Percentiles rank a stretch among this genome's conserved stretches.
These are phyloP conservation scores for Rhodosporidiobolus sp. DNA, from an alignment of 768 basidiomycete species.

Conservation along the genomic window DNA sequence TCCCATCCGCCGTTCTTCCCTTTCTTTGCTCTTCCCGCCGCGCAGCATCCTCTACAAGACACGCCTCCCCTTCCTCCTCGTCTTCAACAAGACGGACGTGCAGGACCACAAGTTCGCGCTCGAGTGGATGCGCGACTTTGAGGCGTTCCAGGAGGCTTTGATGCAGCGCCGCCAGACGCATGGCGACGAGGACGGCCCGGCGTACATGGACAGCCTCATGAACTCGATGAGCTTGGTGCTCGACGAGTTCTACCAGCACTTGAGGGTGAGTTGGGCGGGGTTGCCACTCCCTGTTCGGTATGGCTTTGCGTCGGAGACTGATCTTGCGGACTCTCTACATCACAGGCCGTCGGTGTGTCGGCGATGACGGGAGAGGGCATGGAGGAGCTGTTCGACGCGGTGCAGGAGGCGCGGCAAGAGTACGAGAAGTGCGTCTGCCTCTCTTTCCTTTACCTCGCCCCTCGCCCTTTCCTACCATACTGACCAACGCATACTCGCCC, in stretches of 20 bases:
- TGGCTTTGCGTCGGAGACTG: background rate
- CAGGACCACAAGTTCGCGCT: slow-evolving; percentile 83
- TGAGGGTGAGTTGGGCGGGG: slow-evolving; percentile 61
- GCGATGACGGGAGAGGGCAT: slow-evolving; percentile 94
- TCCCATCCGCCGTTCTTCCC: background rate
- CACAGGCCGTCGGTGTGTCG: slow-evolving; percentile 87
- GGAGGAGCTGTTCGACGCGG: slow-evolving; percentile 83
- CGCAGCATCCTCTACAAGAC: slow-evolving; percentile 93
- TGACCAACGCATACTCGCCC: background rate
- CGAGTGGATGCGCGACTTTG: slow-evolving; percentile 98
- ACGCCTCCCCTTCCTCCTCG: slow-evolving; percentile 90
- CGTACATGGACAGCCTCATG: slow-evolving; percentile 98
- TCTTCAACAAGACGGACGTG: slow-evolving; percentile 98
- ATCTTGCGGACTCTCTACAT: background rate
- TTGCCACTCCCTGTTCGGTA: background rate
- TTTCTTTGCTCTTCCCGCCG: background rate
- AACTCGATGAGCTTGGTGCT: slow-evolving; percentile 97
- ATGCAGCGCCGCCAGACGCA: slow-evolving; percentile 59
- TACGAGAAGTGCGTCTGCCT: slow-evolving; percentile 69
- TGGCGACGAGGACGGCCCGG: slow-evolving; percentile 66
- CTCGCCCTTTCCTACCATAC: background rate
- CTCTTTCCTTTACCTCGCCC: background rate
- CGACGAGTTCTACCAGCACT: slow-evolving; percentile 95
- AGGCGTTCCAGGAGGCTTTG: slow-evolving; percentile 85
- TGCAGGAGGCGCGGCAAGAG: slow-evolving; percentile 79